Evolutionary conservation across 2,329 filamentous ascomycete genomes (phyloP).

Genomic region (Sphaerulina vaccinii): DNA sequence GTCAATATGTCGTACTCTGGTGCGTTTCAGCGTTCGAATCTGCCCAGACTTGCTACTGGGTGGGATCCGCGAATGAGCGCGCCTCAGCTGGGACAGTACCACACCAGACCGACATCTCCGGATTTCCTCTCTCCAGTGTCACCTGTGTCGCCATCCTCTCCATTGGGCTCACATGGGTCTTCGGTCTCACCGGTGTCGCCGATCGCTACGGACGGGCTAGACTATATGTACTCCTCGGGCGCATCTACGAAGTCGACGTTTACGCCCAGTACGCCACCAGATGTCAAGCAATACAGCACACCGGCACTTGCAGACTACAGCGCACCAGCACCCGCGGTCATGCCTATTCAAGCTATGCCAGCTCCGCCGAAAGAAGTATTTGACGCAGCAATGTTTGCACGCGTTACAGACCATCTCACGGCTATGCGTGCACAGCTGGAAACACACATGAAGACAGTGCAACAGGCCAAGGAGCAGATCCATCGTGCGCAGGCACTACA

Average conservation of each 20-base stretch:
- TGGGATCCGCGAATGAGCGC: not conserved
- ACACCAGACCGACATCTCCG: not conserved
- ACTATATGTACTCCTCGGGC: conserved; percentile 11
- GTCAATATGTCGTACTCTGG: conserved; percentile 25
- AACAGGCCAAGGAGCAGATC: conserved; percentile 26
- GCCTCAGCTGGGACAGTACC: not conserved
- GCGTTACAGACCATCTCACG: conserved; percentile 25
- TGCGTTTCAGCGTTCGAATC: conserved; percentile 8
- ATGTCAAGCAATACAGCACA: not conserved
- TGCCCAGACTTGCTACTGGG: conserved; percentile 18
- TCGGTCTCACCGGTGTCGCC: conserved; percentile 13
- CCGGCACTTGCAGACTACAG: not conserved
- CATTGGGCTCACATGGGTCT: conserved; percentile 1
- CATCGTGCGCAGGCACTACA: conserved; percentile 13
- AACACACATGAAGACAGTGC: conserved; percentile 38
- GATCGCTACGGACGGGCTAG: conserved; percentile 5
- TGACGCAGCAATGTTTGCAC: conserved; percentile 14
- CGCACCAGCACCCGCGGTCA: not conserved
- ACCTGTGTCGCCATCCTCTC: conserved; percentile 16
- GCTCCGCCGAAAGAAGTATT: conserved; percentile 7
- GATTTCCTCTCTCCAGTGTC: conserved; percentile 16
- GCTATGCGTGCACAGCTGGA: conserved; percentile 36
- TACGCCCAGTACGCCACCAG: conserved; percentile 8
- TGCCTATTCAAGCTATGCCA: not conserved
- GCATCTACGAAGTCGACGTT: conserved; percentile 18